These are phyloP conservation scores for Arachnopeziza araneosa DNA, from an alignment of 2,329 filamentous ascomycete species.

Conservation along the genomic window DNA sequence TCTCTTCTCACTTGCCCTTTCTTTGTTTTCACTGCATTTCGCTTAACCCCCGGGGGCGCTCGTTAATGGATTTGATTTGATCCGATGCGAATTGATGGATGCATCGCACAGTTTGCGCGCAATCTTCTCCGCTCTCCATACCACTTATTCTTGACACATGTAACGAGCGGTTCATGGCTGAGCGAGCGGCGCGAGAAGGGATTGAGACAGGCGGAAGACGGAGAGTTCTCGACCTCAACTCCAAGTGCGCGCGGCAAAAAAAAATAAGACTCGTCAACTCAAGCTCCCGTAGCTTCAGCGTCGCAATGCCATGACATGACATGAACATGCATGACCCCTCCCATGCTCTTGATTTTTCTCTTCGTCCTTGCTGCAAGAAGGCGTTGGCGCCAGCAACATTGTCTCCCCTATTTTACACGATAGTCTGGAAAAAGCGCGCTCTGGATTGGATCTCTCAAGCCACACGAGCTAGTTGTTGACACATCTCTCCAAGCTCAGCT, in stretches of 20 bases:
- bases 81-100: not conserved
- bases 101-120: not conserved
- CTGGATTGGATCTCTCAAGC: not conserved
- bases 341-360: not conserved
- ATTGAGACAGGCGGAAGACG: not conserved
- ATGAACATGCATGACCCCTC: not conserved
- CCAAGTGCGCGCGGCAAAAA: not conserved
- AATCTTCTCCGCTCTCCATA: not conserved
- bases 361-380: not conserved
- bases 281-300: not conserved
- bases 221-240: not conserved
- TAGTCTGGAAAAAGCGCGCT: not conserved
- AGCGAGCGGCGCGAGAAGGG: not conserved
- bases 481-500: not conserved
- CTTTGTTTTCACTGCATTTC: not conserved
- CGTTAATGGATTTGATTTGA: not conserved
- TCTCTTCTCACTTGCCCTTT: not conserved
- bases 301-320: not conserved
- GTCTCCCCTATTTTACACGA: not conserved
- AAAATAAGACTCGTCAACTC: not conserved
- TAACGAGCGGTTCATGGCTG: not conserved
- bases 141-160: not conserved
- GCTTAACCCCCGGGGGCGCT: not conserved
- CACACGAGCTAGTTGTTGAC: not conserved
- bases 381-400: not conserved